Evolutionary conservation across 164 flowering plant species (phyloP).

Genomic region (Houttuynia cordata): DNA sequence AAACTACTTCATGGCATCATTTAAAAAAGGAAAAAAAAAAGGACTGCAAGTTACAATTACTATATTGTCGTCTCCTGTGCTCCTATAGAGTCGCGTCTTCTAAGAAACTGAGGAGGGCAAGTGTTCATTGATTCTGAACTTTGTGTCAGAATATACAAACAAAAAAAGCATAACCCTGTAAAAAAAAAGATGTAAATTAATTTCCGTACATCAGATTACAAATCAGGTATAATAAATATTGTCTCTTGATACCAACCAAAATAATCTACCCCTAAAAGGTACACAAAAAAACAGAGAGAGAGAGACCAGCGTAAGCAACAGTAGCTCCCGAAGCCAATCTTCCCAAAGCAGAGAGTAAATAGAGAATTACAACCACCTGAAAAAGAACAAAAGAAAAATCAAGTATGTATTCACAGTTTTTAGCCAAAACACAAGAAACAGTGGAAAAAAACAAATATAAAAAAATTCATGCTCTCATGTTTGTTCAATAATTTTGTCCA

Average conservation of each 20-base stretch:
- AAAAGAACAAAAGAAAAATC: not conserved
- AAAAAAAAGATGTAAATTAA: not conserved
- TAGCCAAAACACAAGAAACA: not conserved
- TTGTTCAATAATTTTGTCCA: no score
- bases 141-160: constrained; percentile 47
- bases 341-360: constrained; percentile 35
- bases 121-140: constrained; percentile 24
- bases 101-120: no score
- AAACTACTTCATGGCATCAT: no score
- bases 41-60: not conserved
- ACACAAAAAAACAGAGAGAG: not conserved
- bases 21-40: no score
- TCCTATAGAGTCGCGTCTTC: no score
- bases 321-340: constrained; percentile 36
- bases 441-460: no score
- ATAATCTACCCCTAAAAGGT: not conserved
- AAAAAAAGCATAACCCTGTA: constrained; percentile 82
- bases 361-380: constrained; percentile 50
- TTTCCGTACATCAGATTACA: not conserved
- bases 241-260: not conserved
- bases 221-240: not conserved
- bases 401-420: no score
- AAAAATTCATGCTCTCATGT: no score
- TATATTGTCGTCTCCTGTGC: constrained; percentile 29
- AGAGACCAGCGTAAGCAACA: constrained; percentile 37